Conservation (phyloP, 75 land plant species). For the Larix kaempferi region DNA sequence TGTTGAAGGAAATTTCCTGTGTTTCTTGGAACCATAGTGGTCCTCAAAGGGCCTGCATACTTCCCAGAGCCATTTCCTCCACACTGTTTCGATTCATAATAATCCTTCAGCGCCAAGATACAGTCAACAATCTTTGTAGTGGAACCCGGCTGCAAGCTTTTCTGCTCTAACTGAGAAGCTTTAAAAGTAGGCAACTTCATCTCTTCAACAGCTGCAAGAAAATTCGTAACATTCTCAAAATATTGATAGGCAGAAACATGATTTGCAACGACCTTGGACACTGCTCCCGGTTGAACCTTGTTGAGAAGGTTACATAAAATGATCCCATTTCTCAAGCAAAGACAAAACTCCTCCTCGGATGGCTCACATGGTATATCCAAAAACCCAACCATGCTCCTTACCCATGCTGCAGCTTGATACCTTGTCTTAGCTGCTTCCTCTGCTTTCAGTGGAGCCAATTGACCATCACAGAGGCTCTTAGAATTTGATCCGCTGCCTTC, state of each 20-base stretch:
- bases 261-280: slow-evolving; percentile 52
- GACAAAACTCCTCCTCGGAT: slow-evolving; percentile 69
- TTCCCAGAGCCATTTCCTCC: too few species aligned
- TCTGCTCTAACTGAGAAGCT: too few species aligned
- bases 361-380: slow-evolving; percentile 50
- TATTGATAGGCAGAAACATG: slow-evolving; percentile 73
- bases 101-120: slow-evolving; percentile 60
- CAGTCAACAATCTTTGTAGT: slow-evolving; percentile 65
- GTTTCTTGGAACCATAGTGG: slow-evolving; percentile 33
- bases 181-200: slow-evolving; percentile 69
- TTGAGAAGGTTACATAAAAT: slow-evolving; percentile 77
- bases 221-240: slow-evolving; percentile 81
- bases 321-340: slow-evolving; percentile 82
- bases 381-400: slow-evolving; percentile 57
- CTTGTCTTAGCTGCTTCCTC: slow-evolving; percentile 54
- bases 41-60: slow-evolving; percentile 17
- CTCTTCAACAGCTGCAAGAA: slow-evolving; percentile 69
- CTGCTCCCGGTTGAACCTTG: slow-evolving; percentile 76
- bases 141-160: slow-evolving; percentile 50
- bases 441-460: too few species aligned
- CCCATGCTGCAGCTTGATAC: slow-evolving; percentile 66
- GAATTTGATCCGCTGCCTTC: too few species aligned
- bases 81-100: slow-evolving; percentile 54
- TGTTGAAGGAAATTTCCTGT: neutral
- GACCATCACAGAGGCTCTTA: too few species aligned